Percentiles rank a stretch among this genome's conserved stretches.
These are phyloP conservation scores for Ochromonas danica DNA, from an alignment of 108 stramenopile species.

Conservation along the genomic window DNA sequence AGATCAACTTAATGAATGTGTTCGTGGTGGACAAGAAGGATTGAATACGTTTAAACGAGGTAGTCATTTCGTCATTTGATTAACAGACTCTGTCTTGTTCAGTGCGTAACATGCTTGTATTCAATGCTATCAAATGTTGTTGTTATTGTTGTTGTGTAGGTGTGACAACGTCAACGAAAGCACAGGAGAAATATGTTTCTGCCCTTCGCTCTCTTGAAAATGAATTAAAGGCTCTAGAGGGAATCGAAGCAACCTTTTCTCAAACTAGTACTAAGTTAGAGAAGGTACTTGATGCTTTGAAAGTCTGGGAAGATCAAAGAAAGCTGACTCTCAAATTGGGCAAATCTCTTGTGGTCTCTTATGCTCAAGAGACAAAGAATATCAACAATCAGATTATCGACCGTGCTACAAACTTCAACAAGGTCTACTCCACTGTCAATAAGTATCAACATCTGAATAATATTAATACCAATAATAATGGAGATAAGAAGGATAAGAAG, in stretches of 20 bases:
- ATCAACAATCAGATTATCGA: neutral
- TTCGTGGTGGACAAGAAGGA: neutral
- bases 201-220: neutral
- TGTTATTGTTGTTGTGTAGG: neutral
- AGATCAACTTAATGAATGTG: neutral
- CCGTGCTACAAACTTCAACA: neutral
- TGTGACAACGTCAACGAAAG: neutral
- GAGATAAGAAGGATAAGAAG: neutral
- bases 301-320: neutral
- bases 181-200: too few species aligned
- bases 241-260: neutral
- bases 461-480: neutral
- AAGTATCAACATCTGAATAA: neutral
- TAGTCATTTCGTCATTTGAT: too few species aligned
- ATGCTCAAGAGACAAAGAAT: neutral
- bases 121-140: neutral
- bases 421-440: neutral
- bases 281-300: too few species aligned
- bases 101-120: neutral
- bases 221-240: neutral
- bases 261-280: too few species aligned
- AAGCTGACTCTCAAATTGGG: neutral
- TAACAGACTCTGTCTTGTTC: neutral
- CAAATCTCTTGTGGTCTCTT: neutral
- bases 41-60: neutral